A percentile compares a stretch with the other conserved stretches of the same genome.
Evolutionary conservation across 2,329 filamentous ascomycete genomes (phyloP).

Genomic region (Madurella mycetomatis): DNA sequence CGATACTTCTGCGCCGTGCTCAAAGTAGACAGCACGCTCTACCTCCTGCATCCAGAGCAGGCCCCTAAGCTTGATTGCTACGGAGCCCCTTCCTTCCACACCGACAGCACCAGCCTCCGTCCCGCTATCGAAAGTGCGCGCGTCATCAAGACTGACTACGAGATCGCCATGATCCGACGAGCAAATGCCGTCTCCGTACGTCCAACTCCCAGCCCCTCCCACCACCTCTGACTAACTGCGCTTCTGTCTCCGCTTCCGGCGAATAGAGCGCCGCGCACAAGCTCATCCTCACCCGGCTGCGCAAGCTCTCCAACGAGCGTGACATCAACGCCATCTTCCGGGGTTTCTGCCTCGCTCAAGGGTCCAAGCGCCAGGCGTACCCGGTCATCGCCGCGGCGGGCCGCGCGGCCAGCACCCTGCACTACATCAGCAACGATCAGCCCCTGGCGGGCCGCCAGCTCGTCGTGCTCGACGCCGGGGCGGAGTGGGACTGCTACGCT

Average conservation of each 20-base stretch:
- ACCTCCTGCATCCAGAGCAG: conserved; percentile 38
- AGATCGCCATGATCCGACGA: conserved; percentile 73
- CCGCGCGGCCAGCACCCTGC: conserved; percentile 75
- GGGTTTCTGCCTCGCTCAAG: conserved; percentile 64
- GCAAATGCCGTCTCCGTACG: conserved; percentile 68
- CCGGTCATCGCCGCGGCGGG: conserved; percentile 84
- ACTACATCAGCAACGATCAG: conserved; percentile 80
- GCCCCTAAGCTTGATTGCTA: conserved; percentile 20
- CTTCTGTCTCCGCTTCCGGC: neutral
- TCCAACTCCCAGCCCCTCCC: neutral
- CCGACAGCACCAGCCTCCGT: conserved; percentile 53
- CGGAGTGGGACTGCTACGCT: conserved; percentile 80
- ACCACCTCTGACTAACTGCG: too few relatives aligned
- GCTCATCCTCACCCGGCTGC: conserved; percentile 62
- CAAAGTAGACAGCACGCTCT: conserved; percentile 39
- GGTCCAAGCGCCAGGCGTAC: conserved; percentile 77
- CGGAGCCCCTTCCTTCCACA: conserved; percentile 30
- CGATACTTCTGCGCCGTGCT: conserved; percentile 48
- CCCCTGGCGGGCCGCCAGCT: conserved; percentile 65
- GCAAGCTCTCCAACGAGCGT: conserved; percentile 66
- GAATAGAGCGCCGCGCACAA: conserved; percentile 62
- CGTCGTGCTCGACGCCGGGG: conserved; percentile 81
- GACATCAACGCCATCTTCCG: conserved; percentile 78
- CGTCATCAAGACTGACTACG: conserved; percentile 79
- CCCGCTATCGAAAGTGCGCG: conserved; percentile 75